These are phyloP conservation scores for Carex cristatella DNA, from an alignment of 176 grass and related monocot species.

Conservation along the genomic window DNA sequence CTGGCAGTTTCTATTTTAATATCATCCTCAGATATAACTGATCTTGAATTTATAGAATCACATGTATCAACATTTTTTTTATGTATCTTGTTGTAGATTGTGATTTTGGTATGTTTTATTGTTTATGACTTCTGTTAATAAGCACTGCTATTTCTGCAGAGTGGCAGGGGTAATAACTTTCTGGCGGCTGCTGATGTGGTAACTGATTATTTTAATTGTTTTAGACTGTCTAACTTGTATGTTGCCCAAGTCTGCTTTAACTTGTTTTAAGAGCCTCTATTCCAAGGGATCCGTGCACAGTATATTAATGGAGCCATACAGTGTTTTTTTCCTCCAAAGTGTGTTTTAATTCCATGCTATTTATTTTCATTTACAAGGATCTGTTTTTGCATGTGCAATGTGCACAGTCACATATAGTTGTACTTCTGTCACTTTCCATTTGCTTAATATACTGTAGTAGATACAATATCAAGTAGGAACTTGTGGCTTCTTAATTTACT, in stretches of 20 bases:
- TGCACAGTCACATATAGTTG: neutral
- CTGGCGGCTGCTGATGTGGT: constrained; percentile 40
- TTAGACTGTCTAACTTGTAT: neutral
- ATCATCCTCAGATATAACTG: constrained; percentile 4
- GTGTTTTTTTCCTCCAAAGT: neutral
- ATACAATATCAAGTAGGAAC: neutral
- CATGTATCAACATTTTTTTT: neutral
- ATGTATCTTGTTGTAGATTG: neutral
- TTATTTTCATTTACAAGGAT: neutral
- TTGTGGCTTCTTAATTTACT: neutral
- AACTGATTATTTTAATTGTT: constrained; percentile 1
- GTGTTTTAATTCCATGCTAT: neutral
- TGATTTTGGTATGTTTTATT: neutral
- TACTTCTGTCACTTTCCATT: neutral
- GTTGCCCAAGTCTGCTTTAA: neutral
- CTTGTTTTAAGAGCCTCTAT: neutral
- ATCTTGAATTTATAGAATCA: neutral
- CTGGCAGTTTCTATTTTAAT: neutral
- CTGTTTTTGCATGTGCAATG: neutral
- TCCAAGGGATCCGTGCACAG: neutral
- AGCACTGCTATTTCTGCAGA: neutral
- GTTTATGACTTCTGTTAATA: constrained; percentile 6
- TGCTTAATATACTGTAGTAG: neutral
- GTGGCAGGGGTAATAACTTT: constrained; percentile 28
- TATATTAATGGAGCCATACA: neutral